Base-by-base conservation (phyloP, 2,329 filamentous ascomycete genomes). In the Geosmithia morbida region DNA sequence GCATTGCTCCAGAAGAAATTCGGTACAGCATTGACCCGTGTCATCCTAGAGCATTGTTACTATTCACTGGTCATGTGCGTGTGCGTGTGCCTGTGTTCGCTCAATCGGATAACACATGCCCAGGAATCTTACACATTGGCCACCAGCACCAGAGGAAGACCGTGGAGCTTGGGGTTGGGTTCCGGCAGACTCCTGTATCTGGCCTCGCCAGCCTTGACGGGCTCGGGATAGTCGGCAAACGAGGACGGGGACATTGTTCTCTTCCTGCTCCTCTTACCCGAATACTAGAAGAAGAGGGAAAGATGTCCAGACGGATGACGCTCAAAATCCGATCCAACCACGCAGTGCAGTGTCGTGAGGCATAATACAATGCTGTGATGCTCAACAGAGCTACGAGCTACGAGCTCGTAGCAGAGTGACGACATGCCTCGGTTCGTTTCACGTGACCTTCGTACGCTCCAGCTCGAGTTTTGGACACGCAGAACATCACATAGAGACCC, bases 1-100 rank as follows among this genome's bases (percentile, higher is more conserved):
- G 84, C 81, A 66, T 87, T 87, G 45, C 65, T 66, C 81, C 83
- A 94, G 51, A 89, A 71, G 43, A 75, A 63, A 48, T 70, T 74
- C 50, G 85, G 81, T 8, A 90, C 51, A 42, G n/a, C 14, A 17
- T 14, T 20, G 18, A 49, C 41, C 6, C 41, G 29, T 19, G 48
- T 29, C 33, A 37, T 37, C 33, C 33, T 37, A 16, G 5, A 3
- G 6, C 3, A 37, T 11, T 26, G 33, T 37, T 11, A 37, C n/a
- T n/a, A n/a, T n/a, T n/a, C n/a, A n/a, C n/a, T n/a, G n/a, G n/a
- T n/a, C n/a, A n/a, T n/a, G n/a, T n/a, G n/a, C n/a, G n/a, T n/a
- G n/a, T n/a, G n/a, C n/a, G n/a, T n/a, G n/a, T n/a, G n/a, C n/a
- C n/a, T n/a, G n/a, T n/a, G n/a, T n/a, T n/a, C n/a, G n/a, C n/a